Evolutionary conservation across 192 early-diverging fungal species (phyloP), one percentile per base, ranked within the genome.

Genomic region (Coemansia sp.): DNA sequence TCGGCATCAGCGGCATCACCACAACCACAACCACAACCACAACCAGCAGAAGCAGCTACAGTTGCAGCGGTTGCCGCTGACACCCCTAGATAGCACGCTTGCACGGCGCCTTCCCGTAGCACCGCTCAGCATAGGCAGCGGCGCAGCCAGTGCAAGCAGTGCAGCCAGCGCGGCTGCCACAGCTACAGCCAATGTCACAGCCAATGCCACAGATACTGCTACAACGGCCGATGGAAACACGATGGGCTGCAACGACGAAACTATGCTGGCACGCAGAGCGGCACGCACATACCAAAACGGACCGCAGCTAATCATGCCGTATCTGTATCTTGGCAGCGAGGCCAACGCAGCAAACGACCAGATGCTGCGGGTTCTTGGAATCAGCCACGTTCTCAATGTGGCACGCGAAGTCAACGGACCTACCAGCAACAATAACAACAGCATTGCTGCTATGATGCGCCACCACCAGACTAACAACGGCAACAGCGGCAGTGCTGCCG

Each of bases 251-350:
- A 67, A 77, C 52, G 64, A 62, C 6, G 57, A 59, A 5, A 40
- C 37, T 38, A 26, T 61, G 40, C 21, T 70, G 42, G 70, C 70
- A 23, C 68, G 71, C 32, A 61, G 75, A 4, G 80, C 74, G 3
- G 80, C 70, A 4, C 69, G 67, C 26, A 72, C 61, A 16, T 81
- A 81, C 56, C 44, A 65, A 15, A 53, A 56, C 53, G 79, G 79
- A 7, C 79, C 79, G 15, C 74, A 72, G 63, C 67, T 64, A 15
- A 81, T 81, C 21, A 81, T 81, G 79, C 74, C 74, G 61, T 76
- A 68, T 16, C 68, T 81, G 65, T 81, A 67, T 44, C 53, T 81
- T 59, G 74, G 80, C 19, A 72, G 80, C 13, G 71, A 67, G 37
- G 48, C 47, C n/a, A 74, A 75, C 60, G 71, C 64, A 12, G 52